These are phyloP conservation scores for Lactarius pseudohatsudake DNA, from an alignment of 768 basidiomycete species.

Conservation along the genomic window DNA sequence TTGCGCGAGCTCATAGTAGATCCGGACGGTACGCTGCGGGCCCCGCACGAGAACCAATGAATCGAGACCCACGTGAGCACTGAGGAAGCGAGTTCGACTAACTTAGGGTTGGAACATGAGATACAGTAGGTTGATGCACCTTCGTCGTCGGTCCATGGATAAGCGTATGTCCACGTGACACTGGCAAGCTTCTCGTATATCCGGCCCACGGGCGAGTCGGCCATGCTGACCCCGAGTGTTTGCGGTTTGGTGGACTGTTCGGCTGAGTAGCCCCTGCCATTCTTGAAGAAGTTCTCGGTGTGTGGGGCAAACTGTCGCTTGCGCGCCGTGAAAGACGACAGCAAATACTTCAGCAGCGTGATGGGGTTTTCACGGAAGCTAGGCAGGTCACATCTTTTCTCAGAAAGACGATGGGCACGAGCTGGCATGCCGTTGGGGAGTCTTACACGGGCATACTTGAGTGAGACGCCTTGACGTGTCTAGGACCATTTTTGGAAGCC, in stretches of 20 bases:
- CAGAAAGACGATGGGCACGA: no score
- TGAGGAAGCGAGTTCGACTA: slow-evolving; percentile 25
- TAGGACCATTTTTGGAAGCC: not conserved
- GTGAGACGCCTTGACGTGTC: not conserved
- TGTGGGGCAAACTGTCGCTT: slow-evolving; percentile 40
- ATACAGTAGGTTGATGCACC: slow-evolving; percentile 33
- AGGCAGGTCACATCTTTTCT: slow-evolving; percentile 24
- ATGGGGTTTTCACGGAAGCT: slow-evolving; percentile 31
- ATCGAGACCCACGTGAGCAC: slow-evolving; percentile 62
- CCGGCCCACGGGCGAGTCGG: not conserved
- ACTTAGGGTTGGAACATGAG: no score
- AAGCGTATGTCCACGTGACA: slow-evolving; percentile 40
- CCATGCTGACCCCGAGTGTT: slow-evolving; percentile 47
- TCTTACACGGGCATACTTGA: not conserved
- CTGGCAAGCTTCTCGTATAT: not conserved
- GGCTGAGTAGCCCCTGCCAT: slow-evolving; percentile 41
- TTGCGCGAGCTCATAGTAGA: slow-evolving; percentile 50
- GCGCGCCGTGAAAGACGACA: slow-evolving; percentile 27
- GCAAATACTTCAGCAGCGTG: slow-evolving; percentile 31
- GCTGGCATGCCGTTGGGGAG: no score
- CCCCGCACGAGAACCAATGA: slow-evolving; percentile 58
- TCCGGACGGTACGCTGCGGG: slow-evolving; percentile 55
- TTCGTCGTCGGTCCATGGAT: slow-evolving; percentile 57
- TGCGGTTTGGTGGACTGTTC: slow-evolving; percentile 39
- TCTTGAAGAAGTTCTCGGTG: slow-evolving; percentile 34